Evolutionary conservation across 305 asterid species (phyloP).

Genomic region (Striga hermonthica): DNA sequence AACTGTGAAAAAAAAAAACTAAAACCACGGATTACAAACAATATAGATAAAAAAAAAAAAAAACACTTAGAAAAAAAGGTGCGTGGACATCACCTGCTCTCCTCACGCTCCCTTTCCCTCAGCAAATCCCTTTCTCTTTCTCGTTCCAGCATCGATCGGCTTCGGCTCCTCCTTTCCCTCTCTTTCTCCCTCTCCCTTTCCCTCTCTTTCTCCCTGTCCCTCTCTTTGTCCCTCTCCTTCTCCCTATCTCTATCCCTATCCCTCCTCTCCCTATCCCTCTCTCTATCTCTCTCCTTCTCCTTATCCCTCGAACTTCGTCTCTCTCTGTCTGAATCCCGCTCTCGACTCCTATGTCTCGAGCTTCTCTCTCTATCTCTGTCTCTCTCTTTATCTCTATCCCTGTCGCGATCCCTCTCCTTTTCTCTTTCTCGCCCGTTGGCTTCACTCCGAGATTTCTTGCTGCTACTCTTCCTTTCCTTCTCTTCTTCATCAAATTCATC

Average conservation of each 20-base stretch:
- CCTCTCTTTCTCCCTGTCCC: conserved; percentile 33
- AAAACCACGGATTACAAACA: not conserved
- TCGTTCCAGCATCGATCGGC: conserved; percentile 30
- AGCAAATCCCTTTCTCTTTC: conserved; percentile 56
- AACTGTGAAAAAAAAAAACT: not conserved
- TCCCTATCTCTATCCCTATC: conserved; percentile 42
- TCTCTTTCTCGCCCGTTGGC: conserved; percentile 64
- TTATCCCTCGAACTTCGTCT: conserved; percentile 53
- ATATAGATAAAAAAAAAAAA: conserved; percentile 5
- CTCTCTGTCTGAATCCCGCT: conserved; percentile 42
- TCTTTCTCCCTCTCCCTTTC: conserved; percentile 34
- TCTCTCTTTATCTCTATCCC: conserved; percentile 35
- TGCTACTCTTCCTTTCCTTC: conserved; percentile 60
- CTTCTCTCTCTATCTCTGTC: conserved; percentile 66
- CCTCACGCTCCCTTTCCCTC: conserved; percentile 74
- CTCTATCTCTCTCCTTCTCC: conserved; percentile 40
- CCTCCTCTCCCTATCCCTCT: conserved; percentile 38
- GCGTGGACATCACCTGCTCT: conserved; percentile 68
- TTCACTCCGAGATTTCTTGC: conserved; percentile 74
- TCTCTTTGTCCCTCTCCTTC: conserved; percentile 25
- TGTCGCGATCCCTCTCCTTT: conserved; percentile 39
- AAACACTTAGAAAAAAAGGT: conserved; percentile 19
- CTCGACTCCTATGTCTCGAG: conserved; percentile 63
- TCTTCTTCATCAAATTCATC: conserved; percentile 59
- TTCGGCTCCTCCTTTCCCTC: conserved; percentile 20